Evolutionary conservation across 176 grass and related monocot species (phyloP), one percentile per base, ranked within the genome.

Genomic region (Guadua angustifolia): DNA sequence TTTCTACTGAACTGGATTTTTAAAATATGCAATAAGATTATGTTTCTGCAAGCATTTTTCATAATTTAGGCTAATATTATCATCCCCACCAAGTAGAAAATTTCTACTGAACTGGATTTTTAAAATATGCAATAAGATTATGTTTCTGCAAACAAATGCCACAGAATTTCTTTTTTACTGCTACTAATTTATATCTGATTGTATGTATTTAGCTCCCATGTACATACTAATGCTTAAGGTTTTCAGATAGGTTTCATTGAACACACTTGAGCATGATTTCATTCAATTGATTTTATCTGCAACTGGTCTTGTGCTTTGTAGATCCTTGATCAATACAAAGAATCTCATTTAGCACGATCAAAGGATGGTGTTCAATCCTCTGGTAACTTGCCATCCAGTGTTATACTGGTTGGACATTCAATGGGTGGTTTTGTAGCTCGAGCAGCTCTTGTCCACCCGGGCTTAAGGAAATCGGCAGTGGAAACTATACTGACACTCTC

Each of bases 361-460:
- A 98, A 95, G 32, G 96, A 91, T 68, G 85, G 83, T 85, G 73
- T 67, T 77, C 85, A 90, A 59, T 71, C 87, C 39, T 82, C 82
- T 86, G 62, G 35, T 83, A 76, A 75, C 66, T 82, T 94, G 77
- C 96, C 96, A 43, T 90, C 87, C 45, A 92, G 89, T 90, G 89
- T 98, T 66, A 95, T 98, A 85, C 80, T 99, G 38, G 88, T 99
- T 86, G 96, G 96, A 25, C 96, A 99, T 86, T 99, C 96, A 17
- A 99, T 99, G 96, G 96, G 96, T 83, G 96, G 96, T 84, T 99
- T 99, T 89, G 96, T 99, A 15, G 93, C 96, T 81, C 92, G 96
- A 91, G 96, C 96, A 81, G 91, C 96, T 83, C 77, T 87, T 79
- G 83, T 95, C 40, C 96, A 98, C 69, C 83, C 93, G 16, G 74